phyloP scores from a whole-genome alignment of 192 early-diverging fungal species.

The Umbelopsis isabellina region DNA sequence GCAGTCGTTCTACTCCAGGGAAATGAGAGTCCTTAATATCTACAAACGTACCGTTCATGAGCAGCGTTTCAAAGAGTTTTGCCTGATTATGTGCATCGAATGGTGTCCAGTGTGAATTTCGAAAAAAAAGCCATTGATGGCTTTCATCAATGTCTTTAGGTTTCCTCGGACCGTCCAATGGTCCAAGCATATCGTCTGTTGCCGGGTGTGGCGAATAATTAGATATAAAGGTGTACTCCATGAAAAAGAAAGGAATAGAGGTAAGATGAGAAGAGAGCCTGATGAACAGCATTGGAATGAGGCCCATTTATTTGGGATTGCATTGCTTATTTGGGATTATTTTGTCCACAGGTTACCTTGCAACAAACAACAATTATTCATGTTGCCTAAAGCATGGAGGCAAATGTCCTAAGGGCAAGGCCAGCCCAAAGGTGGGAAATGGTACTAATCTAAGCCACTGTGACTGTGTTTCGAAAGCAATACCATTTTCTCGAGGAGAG shows the following conservation, averaged over 20 bases:
- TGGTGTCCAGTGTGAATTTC: conserved; percentile 12
- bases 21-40: conserved; percentile 26
- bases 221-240: conserved; percentile 12
- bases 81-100: conserved; percentile 21
- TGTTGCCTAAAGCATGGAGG: too few relatives aligned
- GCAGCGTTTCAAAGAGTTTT: conserved; percentile 13
- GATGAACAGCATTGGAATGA: too few relatives aligned
- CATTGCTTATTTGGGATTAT: too few relatives aligned
- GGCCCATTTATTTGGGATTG: too few relatives aligned
- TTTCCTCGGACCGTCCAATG: background rate
- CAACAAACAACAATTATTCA: too few relatives aligned
- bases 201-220: background rate
- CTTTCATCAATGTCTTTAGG: background rate
- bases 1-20: conserved; percentile 9
- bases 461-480: background rate
- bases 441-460: background rate
- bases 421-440: too few relatives aligned
- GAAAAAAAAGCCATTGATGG: conserved; percentile 27
- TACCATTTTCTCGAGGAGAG: background rate
- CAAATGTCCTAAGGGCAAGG: too few relatives aligned
- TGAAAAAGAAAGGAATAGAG: background rate
- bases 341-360: too few relatives aligned
- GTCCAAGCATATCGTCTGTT: background rate
- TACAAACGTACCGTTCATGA: conserved; percentile 21
- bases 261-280: background rate